Base-by-base conservation (phyloP, 768 basidiomycete species). In the Tulasnella sp. region DNA sequence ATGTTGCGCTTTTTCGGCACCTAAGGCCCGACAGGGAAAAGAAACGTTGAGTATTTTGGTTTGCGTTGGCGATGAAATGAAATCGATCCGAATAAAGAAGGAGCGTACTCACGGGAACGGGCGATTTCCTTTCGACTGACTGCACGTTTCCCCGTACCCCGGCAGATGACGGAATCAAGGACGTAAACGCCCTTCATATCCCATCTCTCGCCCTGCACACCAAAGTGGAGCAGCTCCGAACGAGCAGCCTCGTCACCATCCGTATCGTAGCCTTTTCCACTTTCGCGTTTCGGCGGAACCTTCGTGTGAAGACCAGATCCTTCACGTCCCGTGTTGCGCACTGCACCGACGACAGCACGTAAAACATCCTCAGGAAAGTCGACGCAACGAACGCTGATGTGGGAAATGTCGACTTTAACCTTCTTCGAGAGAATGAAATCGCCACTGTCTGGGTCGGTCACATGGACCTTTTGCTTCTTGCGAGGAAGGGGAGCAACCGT, bases 141-240 rank as follows among this genome's bases (percentile, higher is more conserved):
- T 9, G 54, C 2, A 6, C 54, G 36, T 23, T 56, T 56, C 25
- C 42, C 41, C 4, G 54, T 56, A 14, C 54, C 54, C 15, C 54
- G 36, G 54, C 43, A 17, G 54, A 56, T 56, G 15, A 56, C 54
- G 15, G 54, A 56, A 25, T 56, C 54, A n/a, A 56, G 54, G 43
- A n/a, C 23, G 25, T 56, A 56, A 23, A 56, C 54, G 25, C 54
- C 54, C 43, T 56, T 56, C 21, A 36, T 42, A 27, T 56, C 54
- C 54, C 54, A 56, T 31, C 43, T 40, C 39, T 56, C 54, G 3
- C 40, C 54, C 21, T 56, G 54, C 8, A 56, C 54, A 15, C 54
- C 54, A 43, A 56, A 56, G 23, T 56, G 40, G 3, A 56, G 40
- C 8, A 56, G 54, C 40, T 56, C 54, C 25, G 39, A 46, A 14